phyloP scores from a whole-genome alignment of 306 rosid species.

The Dryas alaskensis region DNA sequence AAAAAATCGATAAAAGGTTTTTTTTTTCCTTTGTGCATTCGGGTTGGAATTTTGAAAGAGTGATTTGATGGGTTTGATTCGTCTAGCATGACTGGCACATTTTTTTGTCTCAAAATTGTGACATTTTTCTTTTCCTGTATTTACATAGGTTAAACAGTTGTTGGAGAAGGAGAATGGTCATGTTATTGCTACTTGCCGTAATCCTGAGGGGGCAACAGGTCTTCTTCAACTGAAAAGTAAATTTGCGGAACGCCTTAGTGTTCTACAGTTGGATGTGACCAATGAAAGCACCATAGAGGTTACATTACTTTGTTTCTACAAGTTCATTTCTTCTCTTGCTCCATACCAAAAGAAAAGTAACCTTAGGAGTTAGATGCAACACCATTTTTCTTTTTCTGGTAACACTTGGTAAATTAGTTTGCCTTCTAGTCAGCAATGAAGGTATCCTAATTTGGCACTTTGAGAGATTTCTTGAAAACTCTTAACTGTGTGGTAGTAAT shows the following conservation, averaged over 20 bases:
- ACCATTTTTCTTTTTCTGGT: neutral
- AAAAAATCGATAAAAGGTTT: too few species aligned
- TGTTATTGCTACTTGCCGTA: constrained; percentile 84
- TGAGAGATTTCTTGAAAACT: neutral
- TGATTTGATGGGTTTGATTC: neutral
- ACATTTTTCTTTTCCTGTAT: constrained; percentile 7
- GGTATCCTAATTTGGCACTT: neutral
- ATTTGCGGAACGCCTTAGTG: constrained; percentile 56
- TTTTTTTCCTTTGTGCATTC: too few species aligned
- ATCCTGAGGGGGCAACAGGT: constrained; percentile 64
- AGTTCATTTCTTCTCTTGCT: neutral
- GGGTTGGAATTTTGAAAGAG: too few species aligned
- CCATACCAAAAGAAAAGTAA: neutral
- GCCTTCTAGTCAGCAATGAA: neutral
- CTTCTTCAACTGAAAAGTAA: constrained; percentile 58
- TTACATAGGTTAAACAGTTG: constrained; percentile 70
- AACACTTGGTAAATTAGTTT: neutral
- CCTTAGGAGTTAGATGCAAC: constrained; percentile 2
- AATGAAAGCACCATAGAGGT: constrained; percentile 87
- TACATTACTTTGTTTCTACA: constrained; percentile 12
- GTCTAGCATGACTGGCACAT: neutral
- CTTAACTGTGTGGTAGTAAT: neutral
- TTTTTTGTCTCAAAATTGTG: neutral
- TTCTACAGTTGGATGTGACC: constrained; percentile 68
- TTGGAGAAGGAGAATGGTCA: constrained; percentile 71